phyloP scores from a whole-genome alignment of 495 filamentous ascomycete genomes.

The Daldinia grandis region DNA sequence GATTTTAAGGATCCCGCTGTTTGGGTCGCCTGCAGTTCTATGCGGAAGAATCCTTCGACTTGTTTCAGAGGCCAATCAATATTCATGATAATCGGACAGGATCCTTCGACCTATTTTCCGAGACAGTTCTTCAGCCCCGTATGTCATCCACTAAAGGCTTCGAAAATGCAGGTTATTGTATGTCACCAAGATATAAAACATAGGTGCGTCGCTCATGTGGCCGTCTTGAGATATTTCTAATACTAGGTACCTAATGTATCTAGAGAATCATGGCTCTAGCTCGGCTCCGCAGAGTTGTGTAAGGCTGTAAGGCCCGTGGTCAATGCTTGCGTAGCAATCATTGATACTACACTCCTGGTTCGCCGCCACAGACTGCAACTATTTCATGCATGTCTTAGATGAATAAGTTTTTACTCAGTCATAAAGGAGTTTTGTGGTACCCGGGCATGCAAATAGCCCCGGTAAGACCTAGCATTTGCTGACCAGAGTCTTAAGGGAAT shows the following conservation, averaged over 20 bases:
- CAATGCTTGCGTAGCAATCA: background rate
- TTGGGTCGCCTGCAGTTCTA: constrained; percentile 6
- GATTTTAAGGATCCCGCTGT: constrained; percentile 11
- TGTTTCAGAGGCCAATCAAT: constrained; percentile 20
- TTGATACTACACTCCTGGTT: constrained; percentile 5
- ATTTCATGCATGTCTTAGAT: constrained; percentile 22
- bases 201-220: constrained; percentile 1
- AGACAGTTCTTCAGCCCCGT: background rate
- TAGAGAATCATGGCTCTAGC: background rate
- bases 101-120: constrained; percentile 7
- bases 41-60: constrained; percentile 21
- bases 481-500: too few relatives aligned
- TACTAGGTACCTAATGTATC: background rate
- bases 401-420: background rate
- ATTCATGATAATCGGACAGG: constrained; percentile 6
- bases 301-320: background rate
- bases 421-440: background rate
- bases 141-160: background rate
- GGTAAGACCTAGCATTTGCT: too few relatives aligned
- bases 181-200: background rate
- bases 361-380: background rate
- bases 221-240: background rate
- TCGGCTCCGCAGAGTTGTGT: background rate
- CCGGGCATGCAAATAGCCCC: background rate
- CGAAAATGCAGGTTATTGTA: background rate